Evolutionary conservation across 306 rosid genomes (phyloP).

Genomic region (Datisca glomerata): DNA sequence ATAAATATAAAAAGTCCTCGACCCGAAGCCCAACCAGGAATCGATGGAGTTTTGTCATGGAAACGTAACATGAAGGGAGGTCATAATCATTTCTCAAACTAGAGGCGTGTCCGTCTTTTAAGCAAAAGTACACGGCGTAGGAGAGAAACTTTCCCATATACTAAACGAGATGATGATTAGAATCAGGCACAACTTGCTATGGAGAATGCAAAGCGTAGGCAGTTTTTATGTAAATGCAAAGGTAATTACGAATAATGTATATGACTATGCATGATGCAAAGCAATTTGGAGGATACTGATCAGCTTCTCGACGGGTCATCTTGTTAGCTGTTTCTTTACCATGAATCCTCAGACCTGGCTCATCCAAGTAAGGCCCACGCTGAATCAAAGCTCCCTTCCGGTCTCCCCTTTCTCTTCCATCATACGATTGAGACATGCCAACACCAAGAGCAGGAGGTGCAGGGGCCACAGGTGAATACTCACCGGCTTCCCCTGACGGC

Average conservation of each 20-base stretch:
- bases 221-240: not conserved
- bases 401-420: constrained; percentile 89
- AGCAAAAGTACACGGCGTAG: too few species aligned
- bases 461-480: constrained; percentile 79
- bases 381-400: constrained; percentile 64
- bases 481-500: constrained; percentile 71
- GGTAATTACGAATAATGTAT: not conserved
- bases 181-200: too few species aligned
- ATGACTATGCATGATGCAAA: constrained; percentile 4
- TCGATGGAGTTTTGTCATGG: too few species aligned
- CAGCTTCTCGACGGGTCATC: constrained; percentile 81
- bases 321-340: constrained; percentile 71
- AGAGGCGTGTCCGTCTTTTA: too few species aligned
- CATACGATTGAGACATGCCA: constrained; percentile 57
- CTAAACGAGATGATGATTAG: too few species aligned
- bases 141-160: too few species aligned
- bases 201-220: too few species aligned
- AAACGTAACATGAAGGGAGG: too few species aligned
- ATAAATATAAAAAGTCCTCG: too few species aligned
- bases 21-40: too few species aligned
- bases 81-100: too few species aligned
- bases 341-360: constrained; percentile 63
- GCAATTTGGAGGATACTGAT: constrained; percentile 69
- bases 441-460: constrained; percentile 44
- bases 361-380: constrained; percentile 67